Conservation (phyloP, 441 rosid genomes). For the Populus hybrid region DNA sequence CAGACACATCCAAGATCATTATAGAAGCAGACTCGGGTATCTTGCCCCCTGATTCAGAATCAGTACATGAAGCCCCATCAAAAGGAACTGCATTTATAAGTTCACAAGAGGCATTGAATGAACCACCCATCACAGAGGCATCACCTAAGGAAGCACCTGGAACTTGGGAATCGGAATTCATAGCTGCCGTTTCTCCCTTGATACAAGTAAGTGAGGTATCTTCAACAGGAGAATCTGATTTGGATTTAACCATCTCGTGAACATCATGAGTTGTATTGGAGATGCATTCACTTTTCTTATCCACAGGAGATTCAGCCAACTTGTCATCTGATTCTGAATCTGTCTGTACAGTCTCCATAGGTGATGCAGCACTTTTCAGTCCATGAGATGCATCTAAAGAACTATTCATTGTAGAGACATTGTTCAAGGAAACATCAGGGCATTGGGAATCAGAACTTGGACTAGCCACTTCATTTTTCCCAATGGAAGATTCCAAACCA, state of each 20-base stretch:
- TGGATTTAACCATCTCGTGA: slow-evolving; percentile 16
- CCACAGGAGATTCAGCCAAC: slow-evolving; percentile 23
- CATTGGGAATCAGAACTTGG: slow-evolving; percentile 29
- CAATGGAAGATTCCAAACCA: slow-evolving; percentile 18
- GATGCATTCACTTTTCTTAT: slow-evolving; percentile 7
- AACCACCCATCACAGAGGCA: neutral
- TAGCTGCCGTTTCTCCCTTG: slow-evolving; percentile 14
- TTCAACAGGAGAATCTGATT: slow-evolving; percentile 16
- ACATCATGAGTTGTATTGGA: slow-evolving; percentile 14
- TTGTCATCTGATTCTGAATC: slow-evolving; percentile 27
- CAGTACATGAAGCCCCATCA: slow-evolving; percentile 16
- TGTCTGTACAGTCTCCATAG: slow-evolving; percentile 16
- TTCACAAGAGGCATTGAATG: slow-evolving; percentile 14
- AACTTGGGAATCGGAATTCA: neutral
- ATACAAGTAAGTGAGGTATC: slow-evolving; percentile 12
- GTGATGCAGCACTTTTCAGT: slow-evolving; percentile 16
- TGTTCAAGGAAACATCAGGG: slow-evolving; percentile 23
- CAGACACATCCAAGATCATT: slow-evolving; percentile 11
- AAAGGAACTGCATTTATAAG: slow-evolving; percentile 3
- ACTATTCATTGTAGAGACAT: slow-evolving; percentile 26
- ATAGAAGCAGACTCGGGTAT: slow-evolving; percentile 24
- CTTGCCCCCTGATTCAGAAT: slow-evolving; percentile 24
- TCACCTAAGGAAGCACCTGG: slow-evolving; percentile 5
- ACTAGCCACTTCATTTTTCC: slow-evolving; percentile 26
- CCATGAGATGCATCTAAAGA: slow-evolving; percentile 32